phyloP scores from a whole-genome alignment of 164 flowering plant genomes.

The Stephania yunnanensis region DNA sequence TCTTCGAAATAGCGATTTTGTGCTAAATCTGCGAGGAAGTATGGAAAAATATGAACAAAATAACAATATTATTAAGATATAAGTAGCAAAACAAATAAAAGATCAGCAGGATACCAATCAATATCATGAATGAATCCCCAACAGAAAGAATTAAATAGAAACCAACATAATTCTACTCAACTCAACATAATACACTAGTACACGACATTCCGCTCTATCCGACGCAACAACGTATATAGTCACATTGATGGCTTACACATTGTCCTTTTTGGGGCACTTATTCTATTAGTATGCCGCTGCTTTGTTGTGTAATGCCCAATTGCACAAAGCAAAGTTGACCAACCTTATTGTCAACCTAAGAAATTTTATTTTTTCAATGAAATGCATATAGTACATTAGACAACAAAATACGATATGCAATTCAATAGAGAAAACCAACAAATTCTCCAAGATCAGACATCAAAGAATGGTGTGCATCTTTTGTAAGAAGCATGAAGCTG shows the following conservation, averaged over 20 bases:
- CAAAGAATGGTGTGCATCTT: not conserved
- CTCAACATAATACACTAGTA: not conserved
- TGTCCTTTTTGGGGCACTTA: too few relatives aligned
- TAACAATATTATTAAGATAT: not conserved
- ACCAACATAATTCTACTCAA: not conserved
- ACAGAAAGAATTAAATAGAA: not conserved
- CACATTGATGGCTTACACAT: too few relatives aligned
- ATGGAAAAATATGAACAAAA: not conserved
- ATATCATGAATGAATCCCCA: not conserved
- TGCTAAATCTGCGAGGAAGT: conserved; percentile 66
- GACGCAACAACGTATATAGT: too few relatives aligned
- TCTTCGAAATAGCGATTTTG: conserved; percentile 97
- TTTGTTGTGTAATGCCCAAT: too few relatives aligned
- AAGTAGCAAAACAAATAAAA: not conserved
- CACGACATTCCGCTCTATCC: too few relatives aligned
- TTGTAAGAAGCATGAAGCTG: not conserved
- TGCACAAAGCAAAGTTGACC: too few relatives aligned
- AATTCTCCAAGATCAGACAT: not conserved
- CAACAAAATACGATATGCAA: not conserved
- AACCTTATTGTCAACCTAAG: too few relatives aligned
- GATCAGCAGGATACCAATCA: not conserved
- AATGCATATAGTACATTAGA: not conserved
- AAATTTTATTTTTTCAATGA: too few relatives aligned
- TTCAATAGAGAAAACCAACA: not conserved
- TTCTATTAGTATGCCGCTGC: too few relatives aligned